Conservation (phyloP, 352 stramenopile species). For the Globisporangium irregulare region DNA sequence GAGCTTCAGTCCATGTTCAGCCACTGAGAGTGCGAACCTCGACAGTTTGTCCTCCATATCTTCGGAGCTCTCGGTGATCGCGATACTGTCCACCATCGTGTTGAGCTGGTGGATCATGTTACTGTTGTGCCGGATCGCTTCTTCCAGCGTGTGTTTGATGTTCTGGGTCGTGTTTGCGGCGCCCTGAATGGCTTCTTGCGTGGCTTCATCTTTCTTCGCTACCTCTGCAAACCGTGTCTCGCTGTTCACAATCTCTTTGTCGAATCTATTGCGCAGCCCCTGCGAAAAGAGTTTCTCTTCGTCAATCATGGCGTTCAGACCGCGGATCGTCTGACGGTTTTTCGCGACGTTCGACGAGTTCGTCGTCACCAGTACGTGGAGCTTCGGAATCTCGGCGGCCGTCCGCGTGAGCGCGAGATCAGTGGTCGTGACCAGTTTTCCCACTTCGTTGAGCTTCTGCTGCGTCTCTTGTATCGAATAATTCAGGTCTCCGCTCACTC, state of each 20-base stretch:
- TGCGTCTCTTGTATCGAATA: conserved; percentile 48
- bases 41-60: conserved; percentile 61
- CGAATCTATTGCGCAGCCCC: conserved; percentile 22
- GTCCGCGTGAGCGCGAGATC: conserved; percentile 40
- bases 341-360: conserved; percentile 43
- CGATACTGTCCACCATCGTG: conserved; percentile 58
- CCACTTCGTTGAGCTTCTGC: conserved; percentile 44
- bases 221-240: conserved; percentile 26
- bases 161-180: conserved; percentile 24
- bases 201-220: conserved; percentile 24
- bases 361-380: conserved; percentile 36
- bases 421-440: conserved; percentile 36
- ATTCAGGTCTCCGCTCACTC: conserved; percentile 26
- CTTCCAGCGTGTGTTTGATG: conserved; percentile 34
- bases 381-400: conserved; percentile 47
- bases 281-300: conserved; percentile 29
- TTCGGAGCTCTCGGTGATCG: conserved; percentile 49
- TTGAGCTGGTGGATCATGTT: conserved; percentile 71
- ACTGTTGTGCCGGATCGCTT: conserved; percentile 42
- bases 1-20: conserved; percentile 50
- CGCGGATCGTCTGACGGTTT: conserved; percentile 35
- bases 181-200: conserved; percentile 28
- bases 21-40: conserved; percentile 42
- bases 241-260: conserved; percentile 31
- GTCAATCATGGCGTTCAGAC: conserved; percentile 31